Evolutionary conservation across 108 stramenopile genomes (phyloP).

Genomic region (Fragilariopsis cylindrus): DNA sequence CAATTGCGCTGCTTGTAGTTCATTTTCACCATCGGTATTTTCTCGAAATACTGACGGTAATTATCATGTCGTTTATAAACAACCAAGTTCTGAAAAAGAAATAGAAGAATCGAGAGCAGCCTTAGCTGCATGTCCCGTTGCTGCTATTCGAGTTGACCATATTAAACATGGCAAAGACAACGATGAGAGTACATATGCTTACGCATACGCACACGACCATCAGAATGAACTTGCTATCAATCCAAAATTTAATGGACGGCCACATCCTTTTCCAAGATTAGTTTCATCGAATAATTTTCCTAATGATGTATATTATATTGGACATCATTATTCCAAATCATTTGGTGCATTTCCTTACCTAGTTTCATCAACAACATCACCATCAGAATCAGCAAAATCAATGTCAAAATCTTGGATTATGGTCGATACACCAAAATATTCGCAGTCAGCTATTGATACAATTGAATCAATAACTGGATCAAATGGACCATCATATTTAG

Average conservation of each 20-base stretch:
- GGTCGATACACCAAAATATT: constrained; percentile 63
- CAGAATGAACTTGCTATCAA: constrained; percentile 33
- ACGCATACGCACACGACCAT: too few relatives aligned
- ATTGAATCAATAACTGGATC: constrained; percentile 42
- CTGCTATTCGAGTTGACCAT: constrained; percentile 64
- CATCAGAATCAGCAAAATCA: constrained; percentile 9
- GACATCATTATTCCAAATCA: constrained; percentile 62
- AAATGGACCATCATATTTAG: constrained; percentile 53
- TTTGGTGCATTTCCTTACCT: constrained; percentile 76
- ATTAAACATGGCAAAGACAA: constrained; percentile 22
- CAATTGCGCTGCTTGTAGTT: constrained; percentile 66
- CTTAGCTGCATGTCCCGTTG: constrained; percentile 71
- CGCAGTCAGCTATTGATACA: constrained; percentile 34
- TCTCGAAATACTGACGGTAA: constrained; percentile 16
- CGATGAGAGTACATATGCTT: not conserved
- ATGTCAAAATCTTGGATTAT: constrained; percentile 44
- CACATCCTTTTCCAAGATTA: constrained; percentile 50
- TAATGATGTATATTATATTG: constrained; percentile 47
- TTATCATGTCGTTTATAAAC: constrained; percentile 51
- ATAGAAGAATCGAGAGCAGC: constrained; percentile 61
- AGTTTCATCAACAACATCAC: constrained; percentile 18
- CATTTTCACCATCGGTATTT: constrained; percentile 62
- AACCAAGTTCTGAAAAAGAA: constrained; percentile 45
- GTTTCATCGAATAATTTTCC: constrained; percentile 24
- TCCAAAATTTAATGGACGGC: constrained; percentile 32